These are phyloP conservation scores for Rhododendron kiyosumense DNA, from an alignment of 148 eudicot genomes.

Conservation along the genomic window DNA sequence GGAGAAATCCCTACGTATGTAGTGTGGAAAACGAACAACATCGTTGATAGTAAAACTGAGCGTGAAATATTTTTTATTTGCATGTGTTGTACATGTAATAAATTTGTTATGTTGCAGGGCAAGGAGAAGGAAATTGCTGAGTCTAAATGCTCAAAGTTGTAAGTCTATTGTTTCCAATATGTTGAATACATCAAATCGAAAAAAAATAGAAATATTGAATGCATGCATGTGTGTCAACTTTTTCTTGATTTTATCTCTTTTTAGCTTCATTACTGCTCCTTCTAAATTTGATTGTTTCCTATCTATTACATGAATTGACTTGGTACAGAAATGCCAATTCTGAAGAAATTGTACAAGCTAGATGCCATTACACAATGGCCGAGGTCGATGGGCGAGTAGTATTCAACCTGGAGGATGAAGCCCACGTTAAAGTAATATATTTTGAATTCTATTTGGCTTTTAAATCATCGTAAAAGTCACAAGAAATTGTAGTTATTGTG, in stretches of 20 bases:
- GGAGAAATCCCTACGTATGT: too few species aligned
- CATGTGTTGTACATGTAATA: not conserved
- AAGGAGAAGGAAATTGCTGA: not conserved
- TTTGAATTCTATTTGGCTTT: not conserved
- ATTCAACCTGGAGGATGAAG: slow-evolving; percentile 51
- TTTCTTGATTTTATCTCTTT: not conserved
- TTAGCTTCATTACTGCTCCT: not conserved
- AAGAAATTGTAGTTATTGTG: too few species aligned
- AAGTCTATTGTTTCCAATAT: not conserved
- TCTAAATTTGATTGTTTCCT: not conserved
- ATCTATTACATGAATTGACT: too few species aligned
- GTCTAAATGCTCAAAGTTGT: not conserved
- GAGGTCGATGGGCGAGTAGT: slow-evolving; percentile 32
- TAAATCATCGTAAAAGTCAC: too few species aligned
- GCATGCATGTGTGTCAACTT: not conserved
- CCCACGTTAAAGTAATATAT: slow-evolving; percentile 47
- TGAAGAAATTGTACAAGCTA: slow-evolving; percentile 28
- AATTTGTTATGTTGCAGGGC: not conserved
- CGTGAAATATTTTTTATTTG: not conserved
- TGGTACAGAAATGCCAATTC: slow-evolving; percentile 17
- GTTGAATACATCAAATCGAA: not conserved
- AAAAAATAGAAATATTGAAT: not conserved
- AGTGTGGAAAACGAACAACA: not conserved
- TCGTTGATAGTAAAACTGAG: not conserved
- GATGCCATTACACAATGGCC: slow-evolving; percentile 41